phyloP scores from a whole-genome alignment of 768 basidiomycete species.

The Leccinum arenicola region DNA sequence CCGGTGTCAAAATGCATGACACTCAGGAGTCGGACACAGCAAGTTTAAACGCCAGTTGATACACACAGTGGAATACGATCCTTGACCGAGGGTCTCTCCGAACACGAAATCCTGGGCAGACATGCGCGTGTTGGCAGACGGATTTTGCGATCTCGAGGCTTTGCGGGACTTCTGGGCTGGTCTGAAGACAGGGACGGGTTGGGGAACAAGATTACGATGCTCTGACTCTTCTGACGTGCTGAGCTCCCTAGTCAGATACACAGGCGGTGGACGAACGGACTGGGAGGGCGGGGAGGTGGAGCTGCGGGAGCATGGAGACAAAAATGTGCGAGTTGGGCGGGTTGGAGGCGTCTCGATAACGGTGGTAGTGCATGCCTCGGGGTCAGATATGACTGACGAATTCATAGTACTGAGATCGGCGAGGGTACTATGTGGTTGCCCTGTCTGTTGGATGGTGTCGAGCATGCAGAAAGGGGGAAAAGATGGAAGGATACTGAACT shows the following conservation, averaged over 20 bases:
- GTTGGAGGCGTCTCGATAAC: constrained; percentile 43
- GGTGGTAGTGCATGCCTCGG: constrained; percentile 42
- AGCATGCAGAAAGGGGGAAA: no score
- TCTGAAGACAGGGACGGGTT: constrained; percentile 4
- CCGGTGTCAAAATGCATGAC: neutral
- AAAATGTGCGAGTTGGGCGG: constrained; percentile 60
- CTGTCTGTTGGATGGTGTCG: no score
- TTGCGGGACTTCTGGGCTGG: constrained; percentile 34
- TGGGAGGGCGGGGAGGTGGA: constrained; percentile 41
- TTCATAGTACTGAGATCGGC: constrained; percentile 73
- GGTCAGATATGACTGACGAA: constrained; percentile 70
- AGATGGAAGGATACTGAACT: neutral
- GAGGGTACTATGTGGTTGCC: constrained; percentile 27
- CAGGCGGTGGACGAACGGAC: constrained; percentile 42
- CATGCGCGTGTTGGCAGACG: constrained; percentile 42
- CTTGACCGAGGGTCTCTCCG: constrained; percentile 72
- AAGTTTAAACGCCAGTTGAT: neutral
- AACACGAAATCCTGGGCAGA: constrained; percentile 69
- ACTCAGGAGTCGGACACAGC: constrained; percentile 4
- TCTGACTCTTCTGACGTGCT: constrained; percentile 36
- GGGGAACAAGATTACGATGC: constrained; percentile 7
- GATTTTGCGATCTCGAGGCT: constrained; percentile 40
- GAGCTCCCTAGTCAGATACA: constrained; percentile 57
- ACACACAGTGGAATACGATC: constrained; percentile 79
- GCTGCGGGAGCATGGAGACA: constrained; percentile 58